Percentiles rank a stretch among this genome's conserved stretches.
These are phyloP conservation scores for Fusarium sp. DNA, from an alignment of 2,329 filamentous ascomycete genomes.

Conservation along the genomic window DNA sequence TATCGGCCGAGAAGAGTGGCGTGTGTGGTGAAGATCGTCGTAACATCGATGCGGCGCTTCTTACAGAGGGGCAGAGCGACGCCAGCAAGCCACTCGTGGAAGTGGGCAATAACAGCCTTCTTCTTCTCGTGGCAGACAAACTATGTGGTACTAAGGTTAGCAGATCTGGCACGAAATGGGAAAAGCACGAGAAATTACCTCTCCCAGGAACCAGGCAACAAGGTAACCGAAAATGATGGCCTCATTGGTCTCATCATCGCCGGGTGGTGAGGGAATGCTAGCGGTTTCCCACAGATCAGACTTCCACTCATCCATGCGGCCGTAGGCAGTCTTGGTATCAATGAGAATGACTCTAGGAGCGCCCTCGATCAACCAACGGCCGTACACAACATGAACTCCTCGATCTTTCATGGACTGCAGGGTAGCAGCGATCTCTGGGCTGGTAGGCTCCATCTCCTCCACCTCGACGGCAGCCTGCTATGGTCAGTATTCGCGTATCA, in stretches of 20 bases:
- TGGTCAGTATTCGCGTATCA: slow-evolving; percentile 15
- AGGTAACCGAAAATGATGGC: slow-evolving; percentile 97
- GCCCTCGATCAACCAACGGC: slow-evolving; percentile 96
- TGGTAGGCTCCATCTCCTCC: slow-evolving; percentile 86
- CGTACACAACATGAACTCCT: slow-evolving; percentile 89
- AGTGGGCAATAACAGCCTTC: slow-evolving; percentile 94
- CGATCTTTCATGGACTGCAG: slow-evolving; percentile 94
- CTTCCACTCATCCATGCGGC: slow-evolving; percentile 96
- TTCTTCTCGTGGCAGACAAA: slow-evolving; percentile 93
- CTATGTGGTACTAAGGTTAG: slow-evolving; percentile 56
- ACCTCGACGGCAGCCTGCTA: slow-evolving; percentile 93
- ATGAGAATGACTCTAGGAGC: slow-evolving; percentile 93
- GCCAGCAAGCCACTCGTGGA: slow-evolving; percentile 98
- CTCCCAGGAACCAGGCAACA: slow-evolving; percentile 97
- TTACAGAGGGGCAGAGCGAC: slow-evolving; percentile 92
- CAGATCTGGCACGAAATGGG: slow-evolving; percentile 6
- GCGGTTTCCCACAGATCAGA: slow-evolving; percentile 92
- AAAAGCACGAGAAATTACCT: slow-evolving; percentile 65
- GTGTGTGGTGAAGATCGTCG: slow-evolving; percentile 98
- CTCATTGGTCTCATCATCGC: slow-evolving; percentile 95
- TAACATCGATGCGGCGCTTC: slow-evolving; percentile 93
- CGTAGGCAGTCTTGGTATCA: slow-evolving; percentile 92
- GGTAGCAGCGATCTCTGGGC: slow-evolving; percentile 79
- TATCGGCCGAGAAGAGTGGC: slow-evolving; percentile 95
- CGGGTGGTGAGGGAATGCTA: slow-evolving; percentile 90